Conservation (phyloP, 139 green algal genomes). For the Limnomonas spitsbergensis region DNA sequence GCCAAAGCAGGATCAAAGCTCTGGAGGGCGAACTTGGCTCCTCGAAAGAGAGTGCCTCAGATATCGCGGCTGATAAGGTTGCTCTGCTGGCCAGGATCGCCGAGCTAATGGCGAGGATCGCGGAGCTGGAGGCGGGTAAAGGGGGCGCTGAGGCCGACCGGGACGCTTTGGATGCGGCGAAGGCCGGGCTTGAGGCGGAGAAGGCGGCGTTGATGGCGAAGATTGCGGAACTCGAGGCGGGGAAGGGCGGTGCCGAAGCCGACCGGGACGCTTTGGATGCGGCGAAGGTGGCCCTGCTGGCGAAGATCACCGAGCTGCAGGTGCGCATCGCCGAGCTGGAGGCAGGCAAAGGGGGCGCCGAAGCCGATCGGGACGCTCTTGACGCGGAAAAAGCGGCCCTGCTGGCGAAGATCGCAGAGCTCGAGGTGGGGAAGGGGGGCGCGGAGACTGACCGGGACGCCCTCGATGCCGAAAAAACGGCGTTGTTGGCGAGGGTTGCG, state of each 20-base stretch:
- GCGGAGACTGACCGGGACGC: background rate
- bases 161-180: background rate
- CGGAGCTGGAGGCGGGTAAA: background rate
- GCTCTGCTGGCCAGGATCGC: conserved; percentile 3
- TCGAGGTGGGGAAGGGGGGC: background rate
- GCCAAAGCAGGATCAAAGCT: too few relatives aligned
- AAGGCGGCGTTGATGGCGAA: background rate
- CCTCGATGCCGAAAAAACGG: background rate
- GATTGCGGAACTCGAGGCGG: conserved; percentile 9
- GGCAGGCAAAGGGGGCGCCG: background rate
- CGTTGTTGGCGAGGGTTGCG: background rate
- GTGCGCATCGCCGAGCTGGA: conserved; percentile 20
- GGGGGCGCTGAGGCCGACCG: background rate
- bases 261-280: conserved; percentile 5
- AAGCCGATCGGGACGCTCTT: background rate
- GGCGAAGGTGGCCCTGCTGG: conserved; percentile 2
- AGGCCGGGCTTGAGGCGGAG: background rate
- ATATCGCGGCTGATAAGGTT: background rate
- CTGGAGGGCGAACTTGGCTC: too few relatives aligned
- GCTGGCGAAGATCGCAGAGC: background rate
- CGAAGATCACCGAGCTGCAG: conserved; percentile 19
- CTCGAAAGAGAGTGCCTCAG: background rate
- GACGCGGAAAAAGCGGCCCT: background rate
- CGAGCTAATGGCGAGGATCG: conserved; percentile 6
- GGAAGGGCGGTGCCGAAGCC: background rate